These are phyloP conservation scores for Chimonanthus salicifolius DNA, from an alignment of 164 flowering plant genomes.

Conservation along the genomic window DNA sequence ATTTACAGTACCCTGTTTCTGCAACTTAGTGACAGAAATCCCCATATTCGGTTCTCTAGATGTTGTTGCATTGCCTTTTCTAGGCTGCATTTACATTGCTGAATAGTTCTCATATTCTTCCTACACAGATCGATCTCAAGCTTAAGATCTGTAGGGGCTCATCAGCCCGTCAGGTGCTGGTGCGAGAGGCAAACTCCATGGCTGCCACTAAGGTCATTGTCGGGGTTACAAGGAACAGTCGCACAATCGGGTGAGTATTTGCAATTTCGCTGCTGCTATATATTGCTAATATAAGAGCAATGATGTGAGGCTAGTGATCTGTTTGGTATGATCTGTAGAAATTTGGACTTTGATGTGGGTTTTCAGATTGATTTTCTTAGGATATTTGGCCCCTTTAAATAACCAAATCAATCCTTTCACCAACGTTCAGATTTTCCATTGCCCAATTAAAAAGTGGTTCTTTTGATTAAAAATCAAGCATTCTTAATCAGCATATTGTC, in stretches of 20 bases:
- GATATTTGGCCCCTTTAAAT: too few relatives aligned
- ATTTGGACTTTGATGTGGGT: too few relatives aligned
- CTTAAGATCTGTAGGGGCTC: slow-evolving; percentile 91
- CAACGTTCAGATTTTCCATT: too few relatives aligned
- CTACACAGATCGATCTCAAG: slow-evolving; percentile 75
- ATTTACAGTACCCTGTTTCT: background rate
- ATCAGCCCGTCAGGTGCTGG: slow-evolving; percentile 54
- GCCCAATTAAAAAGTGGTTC: background rate
- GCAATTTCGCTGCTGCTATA: background rate
- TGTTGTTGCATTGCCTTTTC: background rate
- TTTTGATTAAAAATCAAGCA: too few relatives aligned
- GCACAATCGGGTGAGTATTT: slow-evolving; percentile 18
- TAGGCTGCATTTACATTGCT: background rate
- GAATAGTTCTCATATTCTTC: background rate
- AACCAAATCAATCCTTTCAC: too few relatives aligned
- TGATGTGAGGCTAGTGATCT: background rate
- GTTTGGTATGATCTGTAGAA: background rate
- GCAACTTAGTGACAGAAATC: background rate
- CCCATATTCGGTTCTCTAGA: too few relatives aligned
- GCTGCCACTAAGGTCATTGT: slow-evolving; percentile 57
- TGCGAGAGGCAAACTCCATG: slow-evolving; percentile 58
- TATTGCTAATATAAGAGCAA: too few relatives aligned
- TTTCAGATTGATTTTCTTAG: too few relatives aligned
- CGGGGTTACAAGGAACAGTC: slow-evolving; percentile 50
- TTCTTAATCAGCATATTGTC: too few relatives aligned